These are phyloP conservation scores for Kwoniella botswanensis DNA, from an alignment of 768 basidiomycete species.

Conservation along the genomic window DNA sequence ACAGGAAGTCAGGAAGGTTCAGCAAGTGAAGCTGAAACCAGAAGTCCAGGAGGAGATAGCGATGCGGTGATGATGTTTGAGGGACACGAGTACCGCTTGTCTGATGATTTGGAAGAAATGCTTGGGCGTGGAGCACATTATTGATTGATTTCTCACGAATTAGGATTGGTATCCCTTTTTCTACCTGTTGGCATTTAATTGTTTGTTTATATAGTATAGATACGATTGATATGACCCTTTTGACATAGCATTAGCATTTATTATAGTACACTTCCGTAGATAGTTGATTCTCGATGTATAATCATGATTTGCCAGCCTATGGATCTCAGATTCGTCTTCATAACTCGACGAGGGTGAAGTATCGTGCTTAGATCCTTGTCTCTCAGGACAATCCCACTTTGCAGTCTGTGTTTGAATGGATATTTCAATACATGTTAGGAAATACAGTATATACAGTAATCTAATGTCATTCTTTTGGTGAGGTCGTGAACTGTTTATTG, in stretches of 20 bases:
- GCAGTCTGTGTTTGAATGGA: too few species aligned
- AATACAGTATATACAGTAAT: too few species aligned
- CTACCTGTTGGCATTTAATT: not conserved
- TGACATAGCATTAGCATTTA: constrained; percentile 13
- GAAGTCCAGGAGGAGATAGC: not conserved
- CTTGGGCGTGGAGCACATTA: not conserved
- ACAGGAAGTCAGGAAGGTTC: constrained; percentile 8
- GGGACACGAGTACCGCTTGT: not conserved
- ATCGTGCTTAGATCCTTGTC: too few species aligned
- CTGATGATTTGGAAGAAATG: not conserved
- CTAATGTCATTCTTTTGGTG: too few species aligned
- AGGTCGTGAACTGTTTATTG: too few species aligned
- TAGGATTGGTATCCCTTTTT: not conserved
- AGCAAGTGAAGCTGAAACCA: not conserved
- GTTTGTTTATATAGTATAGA: constrained; percentile 5
- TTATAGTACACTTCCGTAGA: constrained; percentile 1
- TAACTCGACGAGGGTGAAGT: too few species aligned
- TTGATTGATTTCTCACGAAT: not conserved
- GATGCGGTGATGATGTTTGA: not conserved
- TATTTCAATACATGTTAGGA: too few species aligned
- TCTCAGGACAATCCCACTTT: too few species aligned
- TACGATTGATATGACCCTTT: not conserved
- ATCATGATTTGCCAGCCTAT: too few species aligned
- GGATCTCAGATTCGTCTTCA: too few species aligned
- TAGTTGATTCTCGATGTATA: not conserved